Conservation (phyloP, 129 eudicot species). For the Ambrosia trifida region DNA sequence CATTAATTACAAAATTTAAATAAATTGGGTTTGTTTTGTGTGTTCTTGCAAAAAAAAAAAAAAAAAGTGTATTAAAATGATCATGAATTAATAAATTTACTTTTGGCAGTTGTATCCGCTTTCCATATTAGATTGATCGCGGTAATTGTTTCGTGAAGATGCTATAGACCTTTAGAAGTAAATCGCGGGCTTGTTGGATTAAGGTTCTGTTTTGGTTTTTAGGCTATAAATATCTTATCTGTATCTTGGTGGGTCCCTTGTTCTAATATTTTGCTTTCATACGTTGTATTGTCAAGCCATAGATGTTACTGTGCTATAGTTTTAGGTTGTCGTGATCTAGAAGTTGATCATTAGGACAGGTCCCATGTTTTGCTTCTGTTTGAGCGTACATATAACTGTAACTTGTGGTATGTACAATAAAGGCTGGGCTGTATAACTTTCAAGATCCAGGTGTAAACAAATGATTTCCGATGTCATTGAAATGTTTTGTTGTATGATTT, state of each 20-base stretch:
- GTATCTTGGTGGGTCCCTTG: neutral
- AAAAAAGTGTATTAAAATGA: too few relatives aligned
- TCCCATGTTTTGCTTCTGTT: neutral
- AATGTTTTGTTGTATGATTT: neutral
- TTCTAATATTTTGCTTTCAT: neutral
- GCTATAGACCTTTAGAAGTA: conserved; percentile 8
- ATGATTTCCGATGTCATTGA: neutral
- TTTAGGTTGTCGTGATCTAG: neutral
- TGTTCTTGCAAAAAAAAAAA: too few relatives aligned
- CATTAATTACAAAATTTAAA: too few relatives aligned
- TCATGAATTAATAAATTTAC: neutral
- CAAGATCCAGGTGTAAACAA: neutral
- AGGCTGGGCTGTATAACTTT: neutral
- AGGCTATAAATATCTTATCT: neutral
- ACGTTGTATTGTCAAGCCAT: neutral
- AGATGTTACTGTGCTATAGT: neutral
- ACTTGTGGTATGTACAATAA: conserved; percentile 2
- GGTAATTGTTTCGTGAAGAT: conserved; percentile 5
- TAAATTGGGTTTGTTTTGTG: too few relatives aligned
- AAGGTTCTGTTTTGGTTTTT: neutral
- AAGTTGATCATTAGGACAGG: neutral
- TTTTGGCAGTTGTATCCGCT: conserved; percentile 1
- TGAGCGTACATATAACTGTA: neutral
- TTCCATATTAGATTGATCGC: neutral
- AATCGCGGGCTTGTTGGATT: conserved; percentile 2